A percentile compares a stretch with the other conserved stretches of the same genome.
Evolutionary conservation across 2,329 filamentous ascomycete genomes (phyloP).

Genomic region (Amauroascus niger): DNA sequence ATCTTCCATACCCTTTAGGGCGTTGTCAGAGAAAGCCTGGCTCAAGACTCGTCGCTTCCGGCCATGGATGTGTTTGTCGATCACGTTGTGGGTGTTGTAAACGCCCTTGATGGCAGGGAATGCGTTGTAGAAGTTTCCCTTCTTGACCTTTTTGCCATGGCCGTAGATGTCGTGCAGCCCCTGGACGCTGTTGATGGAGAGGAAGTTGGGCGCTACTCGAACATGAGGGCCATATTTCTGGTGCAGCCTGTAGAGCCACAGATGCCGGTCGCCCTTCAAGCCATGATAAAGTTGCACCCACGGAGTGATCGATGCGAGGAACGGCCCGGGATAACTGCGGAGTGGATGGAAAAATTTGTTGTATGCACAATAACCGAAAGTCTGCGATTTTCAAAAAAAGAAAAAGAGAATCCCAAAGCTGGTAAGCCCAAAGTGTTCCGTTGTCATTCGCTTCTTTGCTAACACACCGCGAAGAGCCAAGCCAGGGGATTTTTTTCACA

Average conservation of each 20-base stretch:
- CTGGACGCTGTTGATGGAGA: constrained; percentile 65
- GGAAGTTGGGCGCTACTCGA: constrained; percentile 65
- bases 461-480: neutral
- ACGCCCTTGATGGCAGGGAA: constrained; percentile 30
- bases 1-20: constrained; percentile 19
- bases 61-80: constrained; percentile 19
- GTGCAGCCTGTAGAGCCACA: constrained; percentile 14
- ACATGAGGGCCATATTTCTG: constrained; percentile 44
- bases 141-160: constrained; percentile 23
- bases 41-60: constrained; percentile 22
- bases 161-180: constrained; percentile 53
- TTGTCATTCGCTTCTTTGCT: neutral
- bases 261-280: constrained; percentile 17
- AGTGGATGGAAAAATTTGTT: constrained; percentile 18
- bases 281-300: constrained; percentile 14
- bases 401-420: too few species aligned
- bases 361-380: constrained; percentile 13
- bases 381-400: neutral
- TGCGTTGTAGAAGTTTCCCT: constrained; percentile 28
- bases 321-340: constrained; percentile 14
- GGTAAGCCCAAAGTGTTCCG: neutral
- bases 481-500: neutral
- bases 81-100: constrained; percentile 20
- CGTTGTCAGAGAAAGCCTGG: constrained; percentile 26
- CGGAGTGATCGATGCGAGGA: constrained; percentile 16